Evolutionary conservation across 2,329 filamentous ascomycete genomes (phyloP), one percentile per base, ranked within the genome.

Genomic region (Fusarium siculi): DNA sequence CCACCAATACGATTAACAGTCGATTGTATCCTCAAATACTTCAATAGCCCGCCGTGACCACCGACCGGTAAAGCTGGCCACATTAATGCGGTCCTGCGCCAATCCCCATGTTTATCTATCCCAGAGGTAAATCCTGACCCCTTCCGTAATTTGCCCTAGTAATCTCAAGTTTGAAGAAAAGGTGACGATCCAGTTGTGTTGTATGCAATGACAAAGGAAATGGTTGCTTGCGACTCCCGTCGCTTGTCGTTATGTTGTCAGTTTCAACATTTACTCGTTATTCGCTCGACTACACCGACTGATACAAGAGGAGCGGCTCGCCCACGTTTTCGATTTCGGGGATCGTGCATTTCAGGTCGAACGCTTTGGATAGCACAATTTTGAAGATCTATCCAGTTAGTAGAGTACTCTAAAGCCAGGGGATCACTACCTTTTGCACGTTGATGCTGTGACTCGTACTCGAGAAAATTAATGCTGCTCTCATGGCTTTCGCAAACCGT

Each of bases 371-470:
- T 30, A 99, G 89, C 65, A 99, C 96, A 78, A 99, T 99, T 84
- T 99, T 99, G 90, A 99, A 99, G 80, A 99, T 99, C 96, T 98
- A 66, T 40, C 56, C 6, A 25, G 46, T 57, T 21, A 59, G 40
- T 19, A 19, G 8, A 14, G 11, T 19, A 10, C 15, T 14, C 10
- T 8, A 9, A 21, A 81, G 5, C 1, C 5, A 16, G 4, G 8
- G n/a, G 21, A 21, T 6, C 18, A 40, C 15, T 23, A 97, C 96
- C 93, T 91, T 99, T 85, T 99, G 96, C 72, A 99, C 96, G 79
- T 99, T 99, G 87, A 99, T 99, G 83, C 95, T 98, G 85, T 99
- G 96, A 82, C 95, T 98, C 61, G 96, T 99, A 84, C 96, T 98
- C 84, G 95, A 97, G 84, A 99, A 99, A 79, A 99, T 98, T 79